phyloP scores from a whole-genome alignment of 1,284 basidiomycete species.

The Ganoderma lucidum region DNA sequence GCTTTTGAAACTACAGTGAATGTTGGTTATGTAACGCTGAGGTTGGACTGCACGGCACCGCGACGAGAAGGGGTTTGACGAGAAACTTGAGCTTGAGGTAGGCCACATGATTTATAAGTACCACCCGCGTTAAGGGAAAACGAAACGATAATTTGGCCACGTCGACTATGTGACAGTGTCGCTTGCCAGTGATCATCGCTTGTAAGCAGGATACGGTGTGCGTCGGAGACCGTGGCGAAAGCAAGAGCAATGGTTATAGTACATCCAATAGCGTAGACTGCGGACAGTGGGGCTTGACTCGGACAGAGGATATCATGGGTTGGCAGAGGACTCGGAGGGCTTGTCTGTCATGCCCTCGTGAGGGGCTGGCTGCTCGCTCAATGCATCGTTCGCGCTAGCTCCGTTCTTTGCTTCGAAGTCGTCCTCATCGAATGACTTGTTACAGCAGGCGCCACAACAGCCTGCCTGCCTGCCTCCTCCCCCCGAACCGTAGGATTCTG shows the following conservation, averaged over 20 bases:
- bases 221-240: neutral
- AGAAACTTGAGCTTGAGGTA: too few relatives aligned
- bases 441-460: conserved; percentile 32
- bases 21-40: too few relatives aligned
- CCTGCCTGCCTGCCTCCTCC: conserved; percentile 20
- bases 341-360: conserved; percentile 26
- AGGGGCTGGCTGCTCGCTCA: conserved; percentile 23
- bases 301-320: neutral
- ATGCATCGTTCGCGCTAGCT: neutral
- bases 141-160: too few relatives aligned
- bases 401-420: conserved; percentile 23
- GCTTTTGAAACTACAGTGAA: too few relatives aligned
- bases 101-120: too few relatives aligned
- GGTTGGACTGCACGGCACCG: too few relatives aligned
- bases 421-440: conserved; percentile 34
- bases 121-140: too few relatives aligned
- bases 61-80: too few relatives aligned
- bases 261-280: neutral
- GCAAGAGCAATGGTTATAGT: neutral
- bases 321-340: neutral
- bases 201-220: too few relatives aligned
- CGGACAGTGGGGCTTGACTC: neutral
- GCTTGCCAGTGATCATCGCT: too few relatives aligned
- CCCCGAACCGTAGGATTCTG: conserved; percentile 22
- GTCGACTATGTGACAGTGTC: too few relatives aligned